These are phyloP conservation scores for Trypanosoma conorhini DNA, from an alignment of 208 protist genomes.

Conservation along the genomic window DNA sequence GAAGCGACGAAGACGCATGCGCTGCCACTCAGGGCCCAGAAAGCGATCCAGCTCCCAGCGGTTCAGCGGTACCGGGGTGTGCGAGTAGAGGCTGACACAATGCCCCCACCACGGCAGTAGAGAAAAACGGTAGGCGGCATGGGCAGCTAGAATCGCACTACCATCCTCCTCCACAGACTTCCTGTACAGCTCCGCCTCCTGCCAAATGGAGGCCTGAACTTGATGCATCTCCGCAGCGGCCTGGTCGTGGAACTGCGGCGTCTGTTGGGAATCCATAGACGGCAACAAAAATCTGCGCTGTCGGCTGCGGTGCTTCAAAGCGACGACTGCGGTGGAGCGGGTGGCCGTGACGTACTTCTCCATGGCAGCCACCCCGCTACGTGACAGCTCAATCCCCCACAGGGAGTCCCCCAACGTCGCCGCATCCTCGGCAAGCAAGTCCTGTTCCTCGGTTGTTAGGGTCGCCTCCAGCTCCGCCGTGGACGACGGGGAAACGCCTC, in stretches of 20 bases:
- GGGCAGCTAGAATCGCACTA: constrained; percentile 24
- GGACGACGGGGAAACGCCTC: constrained; percentile 15
- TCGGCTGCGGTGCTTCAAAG: background rate
- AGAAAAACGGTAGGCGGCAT: constrained; percentile 33
- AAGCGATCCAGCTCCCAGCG: constrained; percentile 37
- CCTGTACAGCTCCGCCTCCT: constrained; percentile 3
- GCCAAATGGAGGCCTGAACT: constrained; percentile 11
- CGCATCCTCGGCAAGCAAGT: background rate
- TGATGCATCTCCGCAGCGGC: background rate
- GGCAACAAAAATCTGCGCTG: background rate
- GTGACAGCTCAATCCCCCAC: constrained; percentile 26
- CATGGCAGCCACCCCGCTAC: constrained; percentile 22
- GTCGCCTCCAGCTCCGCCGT: constrained; percentile 18
- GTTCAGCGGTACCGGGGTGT: constrained; percentile 15
- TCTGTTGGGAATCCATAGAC: constrained; percentile 1
- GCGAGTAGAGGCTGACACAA: constrained; percentile 21
- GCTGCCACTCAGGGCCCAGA: constrained; percentile 34
- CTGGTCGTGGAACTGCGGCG: constrained; percentile 1
- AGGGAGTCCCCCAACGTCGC: constrained; percentile 1
- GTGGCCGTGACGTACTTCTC: constrained; percentile 19
- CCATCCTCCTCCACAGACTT: constrained; percentile 21
- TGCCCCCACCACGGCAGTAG: constrained; percentile 36
- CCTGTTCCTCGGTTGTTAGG: constrained; percentile 4
- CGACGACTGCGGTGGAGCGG: constrained; percentile 3
- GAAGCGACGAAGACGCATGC: constrained; percentile 31